These are phyloP conservation scores for Ophiocordyceps unilateralis DNA, from an alignment of 2,329 filamentous ascomycete species.

Conservation along the genomic window DNA sequence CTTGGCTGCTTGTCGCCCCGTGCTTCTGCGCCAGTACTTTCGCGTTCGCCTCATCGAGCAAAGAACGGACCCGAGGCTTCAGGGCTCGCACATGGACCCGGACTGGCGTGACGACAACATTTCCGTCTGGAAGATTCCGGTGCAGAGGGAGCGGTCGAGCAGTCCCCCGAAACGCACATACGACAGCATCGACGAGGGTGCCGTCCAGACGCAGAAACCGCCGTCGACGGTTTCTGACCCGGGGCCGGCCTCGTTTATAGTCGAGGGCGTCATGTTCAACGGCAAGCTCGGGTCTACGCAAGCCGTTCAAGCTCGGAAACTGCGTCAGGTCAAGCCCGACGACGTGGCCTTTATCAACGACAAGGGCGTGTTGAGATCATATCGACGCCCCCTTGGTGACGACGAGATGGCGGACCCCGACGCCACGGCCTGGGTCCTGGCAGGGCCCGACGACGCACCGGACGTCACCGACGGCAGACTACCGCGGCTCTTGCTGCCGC, in stretches of 20 bases:
- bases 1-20: slow-evolving; percentile 66
- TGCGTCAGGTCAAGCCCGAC: slow-evolving; percentile 11
- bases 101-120: slow-evolving; percentile 64
- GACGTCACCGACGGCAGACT: slow-evolving; percentile 1
- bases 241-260: slow-evolving; percentile 12
- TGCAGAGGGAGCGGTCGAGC: slow-evolving; percentile 15
- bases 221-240: slow-evolving; percentile 14
- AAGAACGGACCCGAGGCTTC: slow-evolving; percentile 21
- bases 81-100: slow-evolving; percentile 25
- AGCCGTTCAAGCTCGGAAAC: slow-evolving; percentile 9
- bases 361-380: slow-evolving; percentile 48
- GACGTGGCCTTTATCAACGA: slow-evolving; percentile 39
- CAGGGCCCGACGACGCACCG: slow-evolving; percentile 7
- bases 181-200: slow-evolving; percentile 8
- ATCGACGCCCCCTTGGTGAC: too few relatives aligned
- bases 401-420: too few relatives aligned
- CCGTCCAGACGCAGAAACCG: too few relatives aligned
- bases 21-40: slow-evolving; percentile 73
- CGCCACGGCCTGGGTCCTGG: slow-evolving; percentile 12
- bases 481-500: slow-evolving; percentile 35
- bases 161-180: slow-evolving; percentile 18
- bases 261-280: slow-evolving; percentile 20
- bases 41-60: slow-evolving; percentile 58
- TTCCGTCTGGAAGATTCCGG: slow-evolving; percentile 68
- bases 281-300: slow-evolving; percentile 10